Evolutionary conservation across 768 basidiomycete genomes (phyloP).

Genomic region (Lentinula guzmanii): DNA sequence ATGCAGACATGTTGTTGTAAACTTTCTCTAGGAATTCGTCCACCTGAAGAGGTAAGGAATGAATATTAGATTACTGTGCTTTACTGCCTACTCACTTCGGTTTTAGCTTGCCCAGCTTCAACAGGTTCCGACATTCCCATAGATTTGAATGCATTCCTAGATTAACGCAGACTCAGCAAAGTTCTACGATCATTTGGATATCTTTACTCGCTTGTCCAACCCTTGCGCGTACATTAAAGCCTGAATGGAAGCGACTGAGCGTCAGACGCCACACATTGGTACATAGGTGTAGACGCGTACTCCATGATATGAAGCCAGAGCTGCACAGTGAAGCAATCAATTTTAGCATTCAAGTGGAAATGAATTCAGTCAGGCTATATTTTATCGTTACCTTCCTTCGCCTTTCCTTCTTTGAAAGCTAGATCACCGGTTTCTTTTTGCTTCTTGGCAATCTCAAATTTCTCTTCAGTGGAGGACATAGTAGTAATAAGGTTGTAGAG

Average conservation of each 20-base stretch:
- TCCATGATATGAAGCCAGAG: conserved; percentile 68
- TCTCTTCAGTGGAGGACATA: conserved; percentile 18
- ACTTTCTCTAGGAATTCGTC: conserved; percentile 77
- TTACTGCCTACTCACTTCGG: conserved; percentile 43
- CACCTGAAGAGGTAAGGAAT: conserved; percentile 32
- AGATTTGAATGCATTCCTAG: conserved; percentile 50
- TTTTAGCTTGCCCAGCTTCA: conserved; percentile 46
- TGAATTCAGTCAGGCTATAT: not conserved
- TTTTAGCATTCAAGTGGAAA: conserved; percentile 7
- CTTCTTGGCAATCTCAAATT: conserved; percentile 55
- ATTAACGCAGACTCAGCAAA: not conserved
- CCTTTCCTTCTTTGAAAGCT: conserved; percentile 62
- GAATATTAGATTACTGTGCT: not conserved
- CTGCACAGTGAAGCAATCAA: conserved; percentile 26
- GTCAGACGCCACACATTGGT: conserved; percentile 9
- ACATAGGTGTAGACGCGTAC: conserved; percentile 26
- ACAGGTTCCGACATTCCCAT: conserved; percentile 33
- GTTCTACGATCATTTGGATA: not conserved
- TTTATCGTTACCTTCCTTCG: conserved; percentile 43
- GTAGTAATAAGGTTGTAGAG: not conserved
- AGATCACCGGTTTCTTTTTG: conserved; percentile 64
- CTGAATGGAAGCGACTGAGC: conserved; percentile 24
- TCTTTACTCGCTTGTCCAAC: conserved; percentile 59
- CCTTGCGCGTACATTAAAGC: conserved; percentile 69
- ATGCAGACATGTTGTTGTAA: conserved; percentile 81